phyloP scores from a whole-genome alignment of 164 flowering plant genomes.

The Platanus orientalis region DNA sequence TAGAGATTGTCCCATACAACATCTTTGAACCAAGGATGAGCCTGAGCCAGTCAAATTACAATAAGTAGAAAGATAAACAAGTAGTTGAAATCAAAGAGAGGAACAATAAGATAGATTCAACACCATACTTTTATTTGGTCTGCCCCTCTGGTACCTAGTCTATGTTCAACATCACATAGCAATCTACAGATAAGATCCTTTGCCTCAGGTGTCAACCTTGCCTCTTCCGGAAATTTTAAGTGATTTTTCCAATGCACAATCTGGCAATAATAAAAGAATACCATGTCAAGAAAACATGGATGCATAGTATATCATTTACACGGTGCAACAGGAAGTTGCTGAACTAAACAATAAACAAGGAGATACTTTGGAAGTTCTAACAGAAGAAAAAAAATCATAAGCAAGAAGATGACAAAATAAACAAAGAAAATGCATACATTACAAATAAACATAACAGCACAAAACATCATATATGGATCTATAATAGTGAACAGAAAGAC shows the following conservation, averaged over 20 bases:
- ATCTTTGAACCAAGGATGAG: slow-evolving; percentile 96
- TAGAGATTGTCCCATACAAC: slow-evolving; percentile 81
- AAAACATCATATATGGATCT: no score
- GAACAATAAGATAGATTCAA: neutral
- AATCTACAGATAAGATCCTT: slow-evolving; percentile 68
- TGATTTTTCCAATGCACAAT: slow-evolving; percentile 92
- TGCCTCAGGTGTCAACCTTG: slow-evolving; percentile 77
- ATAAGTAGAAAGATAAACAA: slow-evolving; percentile 3
- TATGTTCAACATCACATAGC: slow-evolving; percentile 40
- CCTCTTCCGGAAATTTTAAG: slow-evolving; percentile 88
- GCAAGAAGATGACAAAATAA: neutral
- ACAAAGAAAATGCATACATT: no score
- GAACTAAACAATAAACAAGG: neutral
- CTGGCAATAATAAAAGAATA: slow-evolving; percentile 33
- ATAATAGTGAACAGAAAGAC: no score
- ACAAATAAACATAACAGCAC: no score
- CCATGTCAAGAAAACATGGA: neutral
- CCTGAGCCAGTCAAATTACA: slow-evolving; percentile 38
- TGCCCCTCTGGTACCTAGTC: slow-evolving; percentile 82
- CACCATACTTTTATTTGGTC: slow-evolving; percentile 65
- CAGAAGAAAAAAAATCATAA: neutral
- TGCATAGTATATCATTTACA: no score
- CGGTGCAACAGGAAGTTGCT: no score
- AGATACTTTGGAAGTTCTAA: neutral
- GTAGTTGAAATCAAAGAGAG: neutral